phyloP scores from a whole-genome alignment of 768 basidiomycete species.

The Phaeolepiota aurea region DNA sequence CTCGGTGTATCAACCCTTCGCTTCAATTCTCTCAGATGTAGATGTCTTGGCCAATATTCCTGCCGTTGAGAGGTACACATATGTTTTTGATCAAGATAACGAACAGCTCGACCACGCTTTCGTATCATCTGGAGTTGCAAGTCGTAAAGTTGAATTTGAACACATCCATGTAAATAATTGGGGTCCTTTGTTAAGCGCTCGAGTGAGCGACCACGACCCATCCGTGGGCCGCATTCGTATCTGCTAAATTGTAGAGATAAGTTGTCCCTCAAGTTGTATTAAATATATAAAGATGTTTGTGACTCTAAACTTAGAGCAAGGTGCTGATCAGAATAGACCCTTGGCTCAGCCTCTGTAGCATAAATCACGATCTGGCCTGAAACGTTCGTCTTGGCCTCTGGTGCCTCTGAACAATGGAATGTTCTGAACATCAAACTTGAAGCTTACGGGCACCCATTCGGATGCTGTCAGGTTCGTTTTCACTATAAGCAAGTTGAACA shows the following conservation, averaged over 20 bases:
- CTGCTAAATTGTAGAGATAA: conserved; percentile 28
- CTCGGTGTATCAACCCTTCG: conserved; percentile 39
- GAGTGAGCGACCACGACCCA: conserved; percentile 56
- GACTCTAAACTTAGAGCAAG: too few species aligned
- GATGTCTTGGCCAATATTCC: conserved; percentile 41
- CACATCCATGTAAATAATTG: conserved; percentile 59
- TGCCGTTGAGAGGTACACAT: conserved; percentile 48
- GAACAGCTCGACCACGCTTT: conserved; percentile 56
- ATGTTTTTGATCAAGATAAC: conserved; percentile 50
- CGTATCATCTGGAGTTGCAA: conserved; percentile 36
- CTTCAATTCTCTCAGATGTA: conserved; percentile 32
- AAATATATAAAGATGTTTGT: too few species aligned
- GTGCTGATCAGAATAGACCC: too few species aligned
- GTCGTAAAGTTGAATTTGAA: conserved; percentile 35
- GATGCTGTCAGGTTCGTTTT: too few species aligned
- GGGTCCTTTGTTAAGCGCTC: conserved; percentile 29
- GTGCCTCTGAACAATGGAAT: too few species aligned
- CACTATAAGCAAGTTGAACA: too few species aligned
- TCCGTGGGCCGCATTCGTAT: conserved; percentile 42
- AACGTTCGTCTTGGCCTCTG: too few species aligned
- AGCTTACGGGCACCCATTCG: too few species aligned
- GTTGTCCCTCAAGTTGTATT: too few species aligned
- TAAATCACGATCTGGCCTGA: too few species aligned
- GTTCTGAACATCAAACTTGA: too few species aligned
- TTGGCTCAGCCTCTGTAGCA: too few species aligned